Evolutionary conservation across 345 rosid species (phyloP).

Genomic region (Gossypium anomalum): DNA sequence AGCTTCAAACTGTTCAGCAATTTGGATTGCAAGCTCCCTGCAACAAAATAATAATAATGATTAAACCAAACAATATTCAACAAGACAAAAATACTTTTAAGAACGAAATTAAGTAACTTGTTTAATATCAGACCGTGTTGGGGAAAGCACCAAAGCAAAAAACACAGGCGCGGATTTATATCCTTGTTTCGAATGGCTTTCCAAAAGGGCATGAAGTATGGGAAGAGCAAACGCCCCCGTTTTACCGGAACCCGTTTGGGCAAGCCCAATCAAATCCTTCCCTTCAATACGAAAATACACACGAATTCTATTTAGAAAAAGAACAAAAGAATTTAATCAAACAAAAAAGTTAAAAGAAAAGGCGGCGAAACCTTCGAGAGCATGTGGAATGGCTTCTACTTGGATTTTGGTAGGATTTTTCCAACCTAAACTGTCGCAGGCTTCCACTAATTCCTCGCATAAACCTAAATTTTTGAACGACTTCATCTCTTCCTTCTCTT

Average conservation of each 20-base stretch:
- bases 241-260: constrained; percentile 92
- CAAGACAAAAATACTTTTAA: neutral
- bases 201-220: constrained; percentile 69
- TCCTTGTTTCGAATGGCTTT: constrained; percentile 43
- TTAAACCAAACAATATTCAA: neutral
- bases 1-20: constrained; percentile 93
- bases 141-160: constrained; percentile 88
- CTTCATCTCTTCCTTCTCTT: constrained; percentile 53
- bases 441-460: constrained; percentile 61
- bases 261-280: constrained; percentile 89
- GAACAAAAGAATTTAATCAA: neutral
- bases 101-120: neutral
- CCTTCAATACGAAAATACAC: constrained; percentile 36
- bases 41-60: neutral
- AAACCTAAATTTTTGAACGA: constrained; percentile 67
- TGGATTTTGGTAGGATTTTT: constrained; percentile 74
- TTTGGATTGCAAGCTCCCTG: constrained; percentile 95
- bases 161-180: constrained; percentile 64
- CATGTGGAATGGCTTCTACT: constrained; percentile 76
- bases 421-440: constrained; percentile 79
- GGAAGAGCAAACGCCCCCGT: constrained; percentile 98
- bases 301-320: neutral
- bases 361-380: constrained; percentile 52
- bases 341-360: neutral
- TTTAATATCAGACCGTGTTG: constrained; percentile 55